Evolutionary conservation across 2,329 filamentous ascomycete species (phyloP), one percentile per base, ranked within the genome.

Genomic region (Peltaster fructicola): DNA sequence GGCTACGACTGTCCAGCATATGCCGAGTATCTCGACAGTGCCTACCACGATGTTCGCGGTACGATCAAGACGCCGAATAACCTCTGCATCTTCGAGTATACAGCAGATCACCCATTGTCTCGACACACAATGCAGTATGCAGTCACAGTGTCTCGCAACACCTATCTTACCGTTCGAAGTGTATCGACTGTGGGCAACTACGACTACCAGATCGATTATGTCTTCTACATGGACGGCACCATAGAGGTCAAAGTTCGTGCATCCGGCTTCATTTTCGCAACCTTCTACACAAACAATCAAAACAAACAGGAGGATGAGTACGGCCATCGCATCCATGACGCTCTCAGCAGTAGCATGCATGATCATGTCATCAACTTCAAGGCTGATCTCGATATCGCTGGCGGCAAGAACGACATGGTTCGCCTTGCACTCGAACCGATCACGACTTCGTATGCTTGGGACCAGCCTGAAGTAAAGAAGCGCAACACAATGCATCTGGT

Each of bases 21-120:
- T 24, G 52, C 62, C 2, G 62, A 59, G 0, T 67, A 59, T 30
- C 48, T 65, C 18, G 59, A 65, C 37, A 47, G 49, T 1, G 50
- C 51, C 3, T 60, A 57, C 27, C 50, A 52, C 3, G 45, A 45
- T 4, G 50, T 54, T 16, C 54, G 47, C 2, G 52, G 57, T 27
- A 56, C 51, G 0, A 58, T 65, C 26, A 44, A 48, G 1, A 33
- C 32, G 11, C 41, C 39, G 2, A 54, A 62, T 39, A 58, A 54
- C 29, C 56, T 72, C 20, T 73, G 67, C 35, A 30, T 68, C 14
- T 68, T 68, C 30, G 65, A 69, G 39, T 54, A 50, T 25, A 57
- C 58, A 9, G 44, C 57, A 1, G 58, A 58, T 20, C 59, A 54
- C 34, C 54, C 63, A 2, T 53, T 68, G 2, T 52, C 55, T 24